Evolutionary conservation across 2,329 filamentous ascomycete species (phyloP).

Genomic region (Beauveria medogensis): DNA sequence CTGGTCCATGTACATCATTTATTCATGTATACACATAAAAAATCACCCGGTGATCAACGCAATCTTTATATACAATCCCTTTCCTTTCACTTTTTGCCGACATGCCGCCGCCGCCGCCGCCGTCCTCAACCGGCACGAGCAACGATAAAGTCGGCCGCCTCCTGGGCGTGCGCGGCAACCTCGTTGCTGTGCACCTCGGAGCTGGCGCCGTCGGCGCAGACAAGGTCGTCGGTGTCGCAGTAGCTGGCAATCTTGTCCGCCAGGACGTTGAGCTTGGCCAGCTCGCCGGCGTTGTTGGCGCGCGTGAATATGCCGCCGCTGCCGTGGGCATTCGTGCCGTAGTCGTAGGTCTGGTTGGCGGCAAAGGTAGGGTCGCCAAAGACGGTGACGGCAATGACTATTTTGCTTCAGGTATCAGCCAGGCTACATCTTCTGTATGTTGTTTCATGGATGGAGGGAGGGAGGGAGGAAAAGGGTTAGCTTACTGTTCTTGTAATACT

Average conservation of each 20-base stretch:
- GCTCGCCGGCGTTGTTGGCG: constrained; percentile 5
- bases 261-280: constrained; percentile 11
- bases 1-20: background rate
- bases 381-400: constrained; percentile 12
- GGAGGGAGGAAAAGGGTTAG: background rate
- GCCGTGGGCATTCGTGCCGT: constrained; percentile 10
- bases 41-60: background rate
- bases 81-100: background rate
- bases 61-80: background rate
- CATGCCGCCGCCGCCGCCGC: no score
- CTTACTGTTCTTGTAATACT: constrained; percentile 11
- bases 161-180: constrained; percentile 9
- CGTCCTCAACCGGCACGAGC: background rate
- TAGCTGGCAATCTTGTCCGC: constrained; percentile 9
- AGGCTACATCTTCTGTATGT: background rate
- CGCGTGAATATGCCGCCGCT: constrained; percentile 10
- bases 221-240: constrained; percentile 8
- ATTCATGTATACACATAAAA: background rate
- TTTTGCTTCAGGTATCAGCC: background rate
- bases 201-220: constrained; percentile 7
- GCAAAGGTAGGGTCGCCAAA: constrained; percentile 13
- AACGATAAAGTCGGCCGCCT: constrained; percentile 13
- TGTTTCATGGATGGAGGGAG: background rate
- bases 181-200: constrained; percentile 10
- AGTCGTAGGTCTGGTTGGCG: constrained; percentile 10